phyloP scores from a whole-genome alignment of 805 yeast species.

The Candida methanosorbosa region DNA sequence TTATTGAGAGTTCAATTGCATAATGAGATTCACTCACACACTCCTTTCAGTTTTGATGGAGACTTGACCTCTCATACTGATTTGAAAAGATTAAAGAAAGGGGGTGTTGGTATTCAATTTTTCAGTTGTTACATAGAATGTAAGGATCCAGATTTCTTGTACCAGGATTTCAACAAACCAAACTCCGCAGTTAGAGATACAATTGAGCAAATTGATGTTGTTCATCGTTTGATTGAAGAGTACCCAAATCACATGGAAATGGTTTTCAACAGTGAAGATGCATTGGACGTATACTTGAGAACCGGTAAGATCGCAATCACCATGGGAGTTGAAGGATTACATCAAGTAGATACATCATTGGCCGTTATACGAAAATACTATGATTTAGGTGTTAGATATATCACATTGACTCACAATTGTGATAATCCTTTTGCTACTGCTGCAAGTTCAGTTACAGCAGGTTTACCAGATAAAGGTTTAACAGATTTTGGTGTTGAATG shows the following conservation, averaged over 20 bases:
- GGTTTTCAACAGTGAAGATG: constrained; percentile 29
- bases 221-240: constrained; percentile 30
- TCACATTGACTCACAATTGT: constrained; percentile 44
- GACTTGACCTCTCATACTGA: constrained; percentile 33
- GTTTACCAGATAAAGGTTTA: constrained; percentile 36
- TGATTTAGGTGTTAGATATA: constrained; percentile 40
- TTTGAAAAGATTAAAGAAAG: constrained; percentile 28
- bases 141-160: constrained; percentile 26
- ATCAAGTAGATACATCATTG: constrained; percentile 37
- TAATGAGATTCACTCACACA: constrained; percentile 27
- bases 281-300: constrained; percentile 21
- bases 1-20: constrained; percentile 34
- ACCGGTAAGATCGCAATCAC: constrained; percentile 31
- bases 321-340: constrained; percentile 45
- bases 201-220: constrained; percentile 41
- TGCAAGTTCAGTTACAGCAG: constrained; percentile 35
- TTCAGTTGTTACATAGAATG: constrained; percentile 38
- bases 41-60: constrained; percentile 27
- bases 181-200: constrained; percentile 40
- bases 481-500: constrained; percentile 31
- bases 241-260: constrained; percentile 29
- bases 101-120: constrained; percentile 37
- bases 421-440: constrained; percentile 49
- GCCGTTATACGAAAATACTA: constrained; percentile 37
- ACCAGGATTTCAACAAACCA: constrained; percentile 34